Evolutionary conservation across 78 protist genomes (phyloP).

Genomic region (Speleostelium caveatum): DNA sequence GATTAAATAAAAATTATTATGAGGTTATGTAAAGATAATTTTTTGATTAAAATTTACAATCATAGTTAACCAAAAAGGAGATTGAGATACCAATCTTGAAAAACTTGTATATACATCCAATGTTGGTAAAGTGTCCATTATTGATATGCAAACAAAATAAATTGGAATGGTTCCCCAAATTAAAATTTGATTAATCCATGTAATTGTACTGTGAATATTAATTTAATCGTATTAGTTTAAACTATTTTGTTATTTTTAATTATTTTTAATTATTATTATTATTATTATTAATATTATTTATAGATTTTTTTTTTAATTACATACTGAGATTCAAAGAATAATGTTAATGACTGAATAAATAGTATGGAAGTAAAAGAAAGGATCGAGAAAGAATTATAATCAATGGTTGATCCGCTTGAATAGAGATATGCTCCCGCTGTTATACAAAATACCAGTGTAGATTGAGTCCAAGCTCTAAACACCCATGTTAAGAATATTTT

Average conservation of each 20-base stretch:
- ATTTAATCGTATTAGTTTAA: no score
- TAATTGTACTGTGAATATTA: conserved; percentile 64
- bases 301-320: neutral
- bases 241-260: neutral
- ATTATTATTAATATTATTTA: no score
- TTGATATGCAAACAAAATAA: conserved; percentile 43
- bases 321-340: conserved; percentile 79
- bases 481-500: conserved; percentile 52
- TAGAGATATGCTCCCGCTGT: conserved; percentile 4
- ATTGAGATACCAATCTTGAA: neutral
- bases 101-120: conserved; percentile 13
- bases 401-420: conserved; percentile 16
- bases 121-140: conserved; percentile 20
- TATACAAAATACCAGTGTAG: conserved; percentile 35
- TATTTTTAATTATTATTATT: neutral
- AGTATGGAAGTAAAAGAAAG: conserved; percentile 78
- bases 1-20: no score
- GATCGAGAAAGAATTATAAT: conserved; percentile 51
- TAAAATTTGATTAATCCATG: conserved; percentile 69
- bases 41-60: no score
- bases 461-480: conserved; percentile 72
- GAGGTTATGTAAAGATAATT: no score
- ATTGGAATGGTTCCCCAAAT: conserved; percentile 74
- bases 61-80: conserved; percentile 32
- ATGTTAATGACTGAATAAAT: conserved; percentile 66